Base-by-base conservation (phyloP, 2,329 filamentous ascomycete species). In the Lachnellula cervina region DNA sequence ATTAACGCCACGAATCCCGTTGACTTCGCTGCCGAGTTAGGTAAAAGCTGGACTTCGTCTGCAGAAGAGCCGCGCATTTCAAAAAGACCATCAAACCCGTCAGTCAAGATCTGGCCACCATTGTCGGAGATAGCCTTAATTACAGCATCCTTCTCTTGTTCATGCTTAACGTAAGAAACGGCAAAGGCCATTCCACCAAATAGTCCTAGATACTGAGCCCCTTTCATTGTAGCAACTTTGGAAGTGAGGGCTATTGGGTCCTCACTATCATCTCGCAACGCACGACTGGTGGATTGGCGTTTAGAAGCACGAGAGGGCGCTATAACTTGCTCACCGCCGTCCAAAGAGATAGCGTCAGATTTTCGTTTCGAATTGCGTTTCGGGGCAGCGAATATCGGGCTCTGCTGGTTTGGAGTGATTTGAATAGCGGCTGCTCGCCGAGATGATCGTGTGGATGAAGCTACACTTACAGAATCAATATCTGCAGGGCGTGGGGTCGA, bases 131-230 rank as follows among this genome's bases (percentile, higher is more conserved):
- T 91, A 49, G 82, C 74, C 1, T 76, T 76, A 35, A 81, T 81
- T 2, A 94, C 70, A 48, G 83, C 82, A 17, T 83, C 79, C 8
- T 73, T 73, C 16, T 77, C 78, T 51, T 83, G 78, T 1, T 80
- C 77, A 2, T 77, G 74, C 42, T 75, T 73, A 28, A 72, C 73
- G 59, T 90, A 89, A 0, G 90, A 93, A 11, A 96, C 80, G 0
- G 91, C 91, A 71, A 97, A 97, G 0, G 83, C 84, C 91, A 97
- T 96, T 43, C 86, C 84, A 1, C 80, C 73, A 65, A 97, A 96
- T 0, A 95, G 47, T 8, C 44, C 6, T 43, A 21, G 5, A n/a
- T 11, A 11, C 28, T 32, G 28, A 9, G 5, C 9, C 23, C 51
- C 42, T 16, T 56, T 59, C 2, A 47, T 49, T 16, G 21, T 35